phyloP scores from a whole-genome alignment of 2,329 filamentous ascomycete species.

The Coccinonectria pachysandricola region DNA sequence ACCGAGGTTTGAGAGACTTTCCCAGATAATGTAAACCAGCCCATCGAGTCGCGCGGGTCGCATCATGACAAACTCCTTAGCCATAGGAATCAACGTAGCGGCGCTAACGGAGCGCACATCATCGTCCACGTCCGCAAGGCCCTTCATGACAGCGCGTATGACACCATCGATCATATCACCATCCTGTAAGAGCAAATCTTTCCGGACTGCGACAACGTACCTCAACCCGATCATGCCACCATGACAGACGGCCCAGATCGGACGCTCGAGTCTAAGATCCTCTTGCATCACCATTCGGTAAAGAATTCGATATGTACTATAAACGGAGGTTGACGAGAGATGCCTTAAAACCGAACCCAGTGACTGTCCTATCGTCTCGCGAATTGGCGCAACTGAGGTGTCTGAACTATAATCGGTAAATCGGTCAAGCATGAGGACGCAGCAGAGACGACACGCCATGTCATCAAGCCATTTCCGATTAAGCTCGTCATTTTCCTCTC shows the following conservation, averaged over 20 bases:
- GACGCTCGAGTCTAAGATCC: conserved; percentile 61
- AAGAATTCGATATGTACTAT: conserved; percentile 74
- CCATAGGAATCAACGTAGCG: conserved; percentile 93
- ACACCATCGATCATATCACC: conserved; percentile 85
- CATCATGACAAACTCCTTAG: conserved; percentile 84
- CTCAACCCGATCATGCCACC: conserved; percentile 95
- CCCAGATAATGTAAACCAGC: conserved; percentile 93
- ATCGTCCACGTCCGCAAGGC: conserved; percentile 80
- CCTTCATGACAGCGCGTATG: conserved; percentile 87
- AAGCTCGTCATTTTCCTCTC: conserved; percentile 62
- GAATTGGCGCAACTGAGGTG: conserved; percentile 89
- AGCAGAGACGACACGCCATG: conserved; percentile 86
- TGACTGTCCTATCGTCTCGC: conserved; percentile 91
- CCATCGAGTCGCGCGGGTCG: conserved; percentile 67
- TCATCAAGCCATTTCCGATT: conserved; percentile 90
- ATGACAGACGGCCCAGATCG: conserved; percentile 90
- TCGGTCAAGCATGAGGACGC: conserved; percentile 91
- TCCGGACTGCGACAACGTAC: conserved; percentile 90
- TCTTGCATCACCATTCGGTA: conserved; percentile 88
- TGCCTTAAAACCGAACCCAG: conserved; percentile 82
- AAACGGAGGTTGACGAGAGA: conserved; percentile 67
- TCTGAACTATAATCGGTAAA: conserved; percentile 98
- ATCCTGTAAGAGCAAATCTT: conserved; percentile 79
- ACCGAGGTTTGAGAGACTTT: conserved; percentile 90
- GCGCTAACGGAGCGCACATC: conserved; percentile 96